Conservation (phyloP, 2,329 filamentous ascomycete genomes). For the Daldinia sp. region DNA sequence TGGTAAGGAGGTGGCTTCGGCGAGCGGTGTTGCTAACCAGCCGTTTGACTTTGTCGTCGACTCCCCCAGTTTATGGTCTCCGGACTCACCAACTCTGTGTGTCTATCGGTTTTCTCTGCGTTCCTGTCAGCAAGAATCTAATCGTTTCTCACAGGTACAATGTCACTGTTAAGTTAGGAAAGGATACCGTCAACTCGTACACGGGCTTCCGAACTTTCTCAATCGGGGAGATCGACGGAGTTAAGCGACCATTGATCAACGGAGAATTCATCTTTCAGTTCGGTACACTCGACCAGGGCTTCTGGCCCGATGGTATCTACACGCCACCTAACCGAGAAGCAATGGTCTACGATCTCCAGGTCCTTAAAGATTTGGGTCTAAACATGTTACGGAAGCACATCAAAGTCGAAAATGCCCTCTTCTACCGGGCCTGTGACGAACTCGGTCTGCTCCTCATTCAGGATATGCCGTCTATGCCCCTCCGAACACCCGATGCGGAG, state of each 20-base stretch:
- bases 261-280: constrained; percentile 74
- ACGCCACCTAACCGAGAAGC: constrained; percentile 71
- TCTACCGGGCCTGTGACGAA: constrained; percentile 72
- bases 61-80: constrained; percentile 70
- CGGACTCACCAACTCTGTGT: constrained; percentile 69
- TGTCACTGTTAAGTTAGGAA: constrained; percentile 60
- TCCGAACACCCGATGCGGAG: constrained; percentile 48
- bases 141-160: constrained; percentile 58
- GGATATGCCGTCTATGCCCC: constrained; percentile 71
- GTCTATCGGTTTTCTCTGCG: background rate
- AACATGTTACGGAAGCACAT: constrained; percentile 78
- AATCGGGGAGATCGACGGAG: constrained; percentile 62
- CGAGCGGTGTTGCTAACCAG: constrained; percentile 55
- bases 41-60: constrained; percentile 64
- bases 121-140: background rate
- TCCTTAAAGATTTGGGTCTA: constrained; percentile 71
- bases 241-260: constrained; percentile 70
- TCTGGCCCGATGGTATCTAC: constrained; percentile 75
- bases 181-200: constrained; percentile 68
- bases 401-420: constrained; percentile 59
- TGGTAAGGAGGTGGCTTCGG: constrained; percentile 54
- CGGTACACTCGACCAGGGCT: constrained; percentile 75
- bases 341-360: constrained; percentile 71
- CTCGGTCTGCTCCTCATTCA: constrained; percentile 73
- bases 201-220: constrained; percentile 73